Evolutionary conservation across 345 rosid genomes (phyloP).

Genomic region (Noccaea caerulescens): DNA sequence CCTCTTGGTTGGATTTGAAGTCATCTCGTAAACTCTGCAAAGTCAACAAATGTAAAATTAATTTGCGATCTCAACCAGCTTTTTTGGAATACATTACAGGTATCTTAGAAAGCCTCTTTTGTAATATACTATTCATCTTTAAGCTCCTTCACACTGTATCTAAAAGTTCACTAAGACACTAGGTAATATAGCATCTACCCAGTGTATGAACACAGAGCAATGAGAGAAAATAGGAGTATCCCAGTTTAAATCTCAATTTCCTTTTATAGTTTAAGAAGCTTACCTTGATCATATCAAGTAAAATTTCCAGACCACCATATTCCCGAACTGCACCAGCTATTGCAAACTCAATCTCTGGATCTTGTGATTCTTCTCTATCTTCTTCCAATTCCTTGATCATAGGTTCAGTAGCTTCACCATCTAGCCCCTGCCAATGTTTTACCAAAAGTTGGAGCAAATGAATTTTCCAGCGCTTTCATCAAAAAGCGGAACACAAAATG

Average conservation of each 20-base stretch:
- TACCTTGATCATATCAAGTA: slow-evolving; percentile 92
- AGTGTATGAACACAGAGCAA: slow-evolving; percentile 22
- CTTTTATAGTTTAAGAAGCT: slow-evolving; percentile 26
- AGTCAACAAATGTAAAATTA: slow-evolving; percentile 31
- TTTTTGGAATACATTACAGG: slow-evolving; percentile 9
- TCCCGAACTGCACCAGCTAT: slow-evolving; percentile 98
- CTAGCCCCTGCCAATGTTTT: slow-evolving; percentile 70
- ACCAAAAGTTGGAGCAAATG: slow-evolving; percentile 23
- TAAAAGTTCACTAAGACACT: slow-evolving; percentile 16
- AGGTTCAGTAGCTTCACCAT: slow-evolving; percentile 99
- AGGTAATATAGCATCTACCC: neutral
- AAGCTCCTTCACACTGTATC: slow-evolving; percentile 24
- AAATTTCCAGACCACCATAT: slow-evolving; percentile 88
- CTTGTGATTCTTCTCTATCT: slow-evolving; percentile 98
- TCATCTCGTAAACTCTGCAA: slow-evolving; percentile 80
- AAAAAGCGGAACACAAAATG: slow-evolving; percentile 5
- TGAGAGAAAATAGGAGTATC: slow-evolving; percentile 9
- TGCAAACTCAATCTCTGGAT: slow-evolving; percentile 98
- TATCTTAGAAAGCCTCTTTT: slow-evolving; percentile 20
- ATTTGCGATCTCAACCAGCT: slow-evolving; percentile 24
- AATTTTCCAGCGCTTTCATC: slow-evolving; percentile 22
- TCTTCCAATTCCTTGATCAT: slow-evolving; percentile 99
- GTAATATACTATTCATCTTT: slow-evolving; percentile 26
- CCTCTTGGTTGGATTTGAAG: slow-evolving; percentile 92
- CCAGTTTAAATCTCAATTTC: neutral